Evolutionary conservation across 2,329 filamentous ascomycete genomes (phyloP), one percentile per base, ranked within the genome.

Genomic region (Fusarium xyrophilum): DNA sequence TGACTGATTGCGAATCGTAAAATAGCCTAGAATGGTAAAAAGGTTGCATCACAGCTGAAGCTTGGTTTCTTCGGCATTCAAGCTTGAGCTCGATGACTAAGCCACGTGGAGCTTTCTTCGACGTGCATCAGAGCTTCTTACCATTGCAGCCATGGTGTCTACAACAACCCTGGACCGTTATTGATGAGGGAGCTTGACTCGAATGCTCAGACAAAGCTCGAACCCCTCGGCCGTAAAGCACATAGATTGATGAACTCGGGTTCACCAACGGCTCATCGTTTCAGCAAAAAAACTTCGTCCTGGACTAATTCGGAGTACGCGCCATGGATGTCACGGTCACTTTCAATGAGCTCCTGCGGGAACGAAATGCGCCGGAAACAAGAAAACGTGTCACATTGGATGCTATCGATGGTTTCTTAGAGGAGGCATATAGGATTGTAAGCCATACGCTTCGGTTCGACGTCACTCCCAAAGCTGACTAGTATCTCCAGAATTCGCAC

Each of bases 381-480:
- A 72, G 44, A 53, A 74, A 72, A 53, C 72, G 74, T 67, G 83
- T 83, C 68, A 82, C 77, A 59, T 73, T 83, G 50, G 82, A 85
- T 69, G 84, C 80, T 71, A 86, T 96, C 52, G 92, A 97, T 77
- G 91, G 91, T 74, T 99, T 98, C 77, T 83, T 98, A 35, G 93
- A 95, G 76, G 95, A 98, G 80, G 96, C 96, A 55, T 96, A 97
- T 80, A 88, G 91, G 77, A 97, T 98, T 79, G 94, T 96, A 82
- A 75, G 86, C 79, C 52, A 67, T 72, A 15, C 69, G 35, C 72
- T 69, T 65, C 69, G 53, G 48, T 40, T 39, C 43, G 28, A 23
- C 32, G 23, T 28, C 27, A 33, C 54, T 36, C 25, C 40, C 54
- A 40, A 38, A 61, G 60, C 72, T 74, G 44, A 74, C 63, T 58